A percentile compares a stretch with the other conserved stretches of the same genome.
Evolutionary conservation across 1,284 basidiomycete genomes (phyloP).

Genomic region (Rhodotorula sp.): DNA sequence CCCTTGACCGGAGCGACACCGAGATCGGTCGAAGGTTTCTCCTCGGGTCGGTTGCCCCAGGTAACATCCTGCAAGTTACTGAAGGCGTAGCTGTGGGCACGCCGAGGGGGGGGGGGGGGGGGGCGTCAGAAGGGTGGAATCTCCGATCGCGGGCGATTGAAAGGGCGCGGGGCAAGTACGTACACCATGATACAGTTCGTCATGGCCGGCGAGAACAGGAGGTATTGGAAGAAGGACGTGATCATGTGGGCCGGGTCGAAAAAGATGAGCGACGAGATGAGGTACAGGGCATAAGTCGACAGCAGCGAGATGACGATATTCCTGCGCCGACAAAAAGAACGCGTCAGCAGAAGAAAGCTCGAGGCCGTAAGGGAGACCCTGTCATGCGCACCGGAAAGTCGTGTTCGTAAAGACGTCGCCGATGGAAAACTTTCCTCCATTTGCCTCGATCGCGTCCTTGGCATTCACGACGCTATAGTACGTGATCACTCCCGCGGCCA

Average conservation of each 20-base stretch:
- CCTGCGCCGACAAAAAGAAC: conserved; percentile 6
- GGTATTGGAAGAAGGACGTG: conserved; percentile 90
- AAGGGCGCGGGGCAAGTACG: conserved; percentile 49
- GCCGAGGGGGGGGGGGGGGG: background rate
- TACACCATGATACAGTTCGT: conserved; percentile 87
- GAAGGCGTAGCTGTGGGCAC: conserved; percentile 8
- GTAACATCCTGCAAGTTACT: conserved; percentile 10
- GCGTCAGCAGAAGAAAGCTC: too few relatives aligned
- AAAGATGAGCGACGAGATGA: conserved; percentile 74
- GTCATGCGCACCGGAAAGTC: conserved; percentile 66
- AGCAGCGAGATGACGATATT: conserved; percentile 79
- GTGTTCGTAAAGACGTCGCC: conserved; percentile 64
- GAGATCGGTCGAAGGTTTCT: conserved; percentile 40
- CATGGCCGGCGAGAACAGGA: conserved; percentile 87
- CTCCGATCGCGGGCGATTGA: background rate
- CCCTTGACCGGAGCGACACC: conserved; percentile 45
- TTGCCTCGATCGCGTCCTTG: conserved; percentile 56
- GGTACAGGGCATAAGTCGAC: conserved; percentile 82
- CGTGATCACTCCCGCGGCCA: conserved; percentile 72
- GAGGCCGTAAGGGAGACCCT: too few relatives aligned
- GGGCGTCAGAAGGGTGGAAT: background rate
- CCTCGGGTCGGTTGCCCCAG: conserved; percentile 45
- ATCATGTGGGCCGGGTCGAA: conserved; percentile 70
- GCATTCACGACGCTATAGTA: conserved; percentile 63
- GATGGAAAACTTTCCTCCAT: conserved; percentile 54